Percentiles rank a stretch among this genome's conserved stretches.
Evolutionary conservation across 768 basidiomycete genomes (phyloP).

Genomic region (Hypholoma sublateritium): DNA sequence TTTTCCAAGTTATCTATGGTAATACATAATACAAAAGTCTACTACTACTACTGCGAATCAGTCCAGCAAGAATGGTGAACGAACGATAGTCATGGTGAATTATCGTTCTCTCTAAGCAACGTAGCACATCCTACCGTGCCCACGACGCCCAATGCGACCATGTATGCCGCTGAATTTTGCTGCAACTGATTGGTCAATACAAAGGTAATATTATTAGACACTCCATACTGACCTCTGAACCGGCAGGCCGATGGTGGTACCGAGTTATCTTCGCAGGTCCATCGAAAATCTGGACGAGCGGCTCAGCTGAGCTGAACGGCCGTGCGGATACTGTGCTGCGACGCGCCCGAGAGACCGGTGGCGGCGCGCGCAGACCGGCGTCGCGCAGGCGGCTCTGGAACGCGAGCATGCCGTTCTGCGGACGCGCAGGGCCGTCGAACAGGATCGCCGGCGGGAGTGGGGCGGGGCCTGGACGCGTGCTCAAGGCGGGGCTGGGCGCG

Average conservation of each 20-base stretch:
- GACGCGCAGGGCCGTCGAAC: constrained; percentile 50
- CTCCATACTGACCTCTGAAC: constrained; percentile 15
- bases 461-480: constrained; percentile 23
- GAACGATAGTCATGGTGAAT: constrained; percentile 3
- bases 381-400: constrained; percentile 22
- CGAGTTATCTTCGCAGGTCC: constrained; percentile 41
- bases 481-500: constrained; percentile 4
- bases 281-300: constrained; percentile 40
- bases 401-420: constrained; percentile 25
- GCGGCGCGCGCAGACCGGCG: constrained; percentile 14
- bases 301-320: constrained; percentile 27
- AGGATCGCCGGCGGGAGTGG: constrained; percentile 43
- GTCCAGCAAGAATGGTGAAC: neutral
- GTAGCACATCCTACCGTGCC: constrained; percentile 20
- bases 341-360: constrained; percentile 21
- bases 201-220: neutral
- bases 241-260: constrained; percentile 24
- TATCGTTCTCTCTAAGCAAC: constrained; percentile 14
- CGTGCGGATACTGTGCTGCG: constrained; percentile 10
- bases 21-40: neutral
- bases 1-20: neutral
- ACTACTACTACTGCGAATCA: neutral
- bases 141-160: constrained; percentile 15
- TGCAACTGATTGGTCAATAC: neutral
- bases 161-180: constrained; percentile 10